phyloP scores from a whole-genome alignment of 73 alveolate genomes.

The Tetrahymena borealis region DNA sequence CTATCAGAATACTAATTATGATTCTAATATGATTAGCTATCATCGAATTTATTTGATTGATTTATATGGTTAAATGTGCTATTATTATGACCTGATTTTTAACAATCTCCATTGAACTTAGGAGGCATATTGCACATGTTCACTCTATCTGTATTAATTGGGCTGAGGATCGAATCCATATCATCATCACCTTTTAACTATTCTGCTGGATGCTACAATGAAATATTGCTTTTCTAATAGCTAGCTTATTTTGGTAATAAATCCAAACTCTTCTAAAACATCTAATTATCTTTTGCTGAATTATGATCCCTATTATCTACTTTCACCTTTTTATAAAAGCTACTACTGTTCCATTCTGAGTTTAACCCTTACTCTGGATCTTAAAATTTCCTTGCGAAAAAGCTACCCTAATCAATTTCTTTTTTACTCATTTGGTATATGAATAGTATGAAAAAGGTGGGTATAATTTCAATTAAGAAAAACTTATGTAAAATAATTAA shows the following conservation, averaged over 20 bases:
- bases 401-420: neutral
- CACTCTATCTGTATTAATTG: neutral
- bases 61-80: neutral
- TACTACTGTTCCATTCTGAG: neutral
- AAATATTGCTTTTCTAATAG: neutral
- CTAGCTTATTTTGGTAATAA: neutral
- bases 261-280: neutral
- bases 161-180: neutral
- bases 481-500: neutral
- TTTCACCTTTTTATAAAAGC: neutral
- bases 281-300: neutral
- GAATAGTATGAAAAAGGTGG: neutral
- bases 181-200: neutral
- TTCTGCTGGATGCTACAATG: neutral
- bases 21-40: neutral
- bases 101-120: neutral
- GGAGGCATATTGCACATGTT: neutral
- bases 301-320: neutral
- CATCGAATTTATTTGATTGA: neutral
- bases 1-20: neutral
- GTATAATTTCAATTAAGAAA: neutral
- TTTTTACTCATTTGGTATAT: neutral
- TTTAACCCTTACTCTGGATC: neutral
- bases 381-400: neutral
- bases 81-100: neutral